These are phyloP conservation scores for Collybia nuda DNA, from an alignment of 768 basidiomycete genomes.

Conservation along the genomic window DNA sequence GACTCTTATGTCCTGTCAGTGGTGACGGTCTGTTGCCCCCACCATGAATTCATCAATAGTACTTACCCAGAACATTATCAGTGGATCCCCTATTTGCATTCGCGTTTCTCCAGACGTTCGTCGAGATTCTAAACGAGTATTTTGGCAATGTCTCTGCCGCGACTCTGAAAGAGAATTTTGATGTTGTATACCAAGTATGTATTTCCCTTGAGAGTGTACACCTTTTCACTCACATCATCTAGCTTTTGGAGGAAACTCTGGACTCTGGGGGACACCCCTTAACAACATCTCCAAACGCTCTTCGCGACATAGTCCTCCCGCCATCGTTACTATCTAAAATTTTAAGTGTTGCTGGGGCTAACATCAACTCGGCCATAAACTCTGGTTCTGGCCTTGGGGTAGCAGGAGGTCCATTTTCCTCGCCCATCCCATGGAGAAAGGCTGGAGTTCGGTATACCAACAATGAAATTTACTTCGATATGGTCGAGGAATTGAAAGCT, in stretches of 20 bases:
- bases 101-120: constrained; percentile 82
- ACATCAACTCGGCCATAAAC: constrained; percentile 46
- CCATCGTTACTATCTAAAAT: constrained; percentile 83
- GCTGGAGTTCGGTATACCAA: constrained; percentile 77
- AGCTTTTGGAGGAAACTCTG: constrained; percentile 95
- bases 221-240: constrained; percentile 6
- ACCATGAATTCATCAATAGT: constrained; percentile 1
- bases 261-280: constrained; percentile 91
- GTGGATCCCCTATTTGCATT: constrained; percentile 91
- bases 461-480: constrained; percentile 94
- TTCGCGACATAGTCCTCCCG: constrained; percentile 92
- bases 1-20: constrained; percentile 78
- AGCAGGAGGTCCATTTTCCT: constrained; percentile 66
- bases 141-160: constrained; percentile 82
- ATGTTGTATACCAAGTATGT: constrained; percentile 88
- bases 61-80: constrained; percentile 25
- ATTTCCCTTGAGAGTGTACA: not conserved
- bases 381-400: constrained; percentile 35
- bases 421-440: constrained; percentile 93
- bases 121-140: constrained; percentile 83
- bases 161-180: constrained; percentile 88
- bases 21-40: constrained; percentile 67
- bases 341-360: constrained; percentile 51
- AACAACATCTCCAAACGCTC: constrained; percentile 85
- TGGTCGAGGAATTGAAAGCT: constrained; percentile 78